phyloP scores from a whole-genome alignment of 2,329 filamentous ascomycete species.

The Colletotrichum orbiculare region DNA sequence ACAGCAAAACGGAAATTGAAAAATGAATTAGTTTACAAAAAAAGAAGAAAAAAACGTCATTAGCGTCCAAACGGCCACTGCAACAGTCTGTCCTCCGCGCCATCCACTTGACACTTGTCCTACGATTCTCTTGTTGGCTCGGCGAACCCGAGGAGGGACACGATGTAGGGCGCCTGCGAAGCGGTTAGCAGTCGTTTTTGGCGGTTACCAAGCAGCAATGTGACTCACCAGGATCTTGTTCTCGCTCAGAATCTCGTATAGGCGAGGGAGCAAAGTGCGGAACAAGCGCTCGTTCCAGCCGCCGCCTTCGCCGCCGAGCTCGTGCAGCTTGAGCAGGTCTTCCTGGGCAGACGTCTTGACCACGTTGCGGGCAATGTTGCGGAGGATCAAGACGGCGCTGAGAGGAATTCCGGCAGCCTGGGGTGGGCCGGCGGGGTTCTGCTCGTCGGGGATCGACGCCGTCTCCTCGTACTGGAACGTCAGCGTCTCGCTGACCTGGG shows the following conservation, averaged over 20 bases:
- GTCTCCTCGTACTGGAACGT: slow-evolving; percentile 67
- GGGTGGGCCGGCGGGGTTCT: slow-evolving; percentile 65
- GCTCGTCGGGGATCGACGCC: slow-evolving; percentile 64
- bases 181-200: slow-evolving; percentile 1
- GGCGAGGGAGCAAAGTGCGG: slow-evolving; percentile 69
- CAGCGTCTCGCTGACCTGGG: slow-evolving; percentile 65
- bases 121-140: slow-evolving; percentile 27
- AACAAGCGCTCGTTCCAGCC: slow-evolving; percentile 78
- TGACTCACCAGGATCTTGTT: slow-evolving; percentile 69
- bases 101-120: neutral
- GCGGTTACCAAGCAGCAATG: neutral
- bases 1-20: slow-evolving; percentile 4
- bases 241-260: slow-evolving; percentile 77
- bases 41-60: too few species aligned
- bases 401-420: slow-evolving; percentile 83
- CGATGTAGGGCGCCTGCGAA: slow-evolving; percentile 24
- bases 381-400: slow-evolving; percentile 79
- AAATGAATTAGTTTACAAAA: too few species aligned
- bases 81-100: too few species aligned
- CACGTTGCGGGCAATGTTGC: slow-evolving; percentile 79
- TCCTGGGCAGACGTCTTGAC: slow-evolving; percentile 71
- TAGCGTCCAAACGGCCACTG: too few species aligned
- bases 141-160: slow-evolving; percentile 26
- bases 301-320: slow-evolving; percentile 58
- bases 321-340: slow-evolving; percentile 60